Base-by-base conservation (phyloP, 78 protist species). In the Goniomonas avonlea region DNA sequence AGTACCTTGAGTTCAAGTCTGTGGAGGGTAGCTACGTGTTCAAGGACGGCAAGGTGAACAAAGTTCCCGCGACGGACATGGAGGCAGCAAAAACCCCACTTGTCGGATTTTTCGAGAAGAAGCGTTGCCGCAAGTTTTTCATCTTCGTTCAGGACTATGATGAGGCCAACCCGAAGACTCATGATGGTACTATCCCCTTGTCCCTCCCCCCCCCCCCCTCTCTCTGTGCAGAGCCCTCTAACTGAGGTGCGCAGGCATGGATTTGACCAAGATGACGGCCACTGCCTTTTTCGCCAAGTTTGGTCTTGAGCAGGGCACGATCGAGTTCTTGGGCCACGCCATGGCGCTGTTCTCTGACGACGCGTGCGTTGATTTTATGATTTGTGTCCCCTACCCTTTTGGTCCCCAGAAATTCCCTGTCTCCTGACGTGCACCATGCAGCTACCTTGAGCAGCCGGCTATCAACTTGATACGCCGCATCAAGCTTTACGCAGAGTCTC, bases 321-420 rank as follows among this genome's bases (percentile, higher is more conserved):
- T 79, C 17, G 98, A 95, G 73, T 94, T 96, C 82, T 60, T 94
- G 63, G 99, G 99, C 25, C 98, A 95, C 76, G 93, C 98, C 68
- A 73, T 95, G 70, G 95, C 95, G 20, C 92, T 95, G 41, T 84
- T 92, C 87, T 86, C 74, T 71, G 82, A 90, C 76, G 96, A 95
- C 20, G 66, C 58, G 53, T 93, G n/a, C n/a, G n/a, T n/a, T n/a
- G n/a, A n/a, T n/a, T n/a, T n/a, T n/a, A n/a, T n/a, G n/a, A n/a
- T n/a, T n/a, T n/a, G n/a, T n/a, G n/a, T n/a, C 83, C 45, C n/a
- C n/a, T n/a, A n/a, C n/a, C n/a, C n/a, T n/a, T n/a, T n/a, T n/a
- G n/a, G n/a, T n/a, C n/a, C n/a, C n/a, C n/a, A n/a, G n/a, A n/a
- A n/a, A n/a, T n/a, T n/a, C n/a, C n/a, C n/a, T n/a, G n/a, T n/a